Evolutionary conservation across 768 basidiomycete genomes (phyloP), one percentile per base, ranked within the genome.

Genomic region (Lactifluus piperatus): DNA sequence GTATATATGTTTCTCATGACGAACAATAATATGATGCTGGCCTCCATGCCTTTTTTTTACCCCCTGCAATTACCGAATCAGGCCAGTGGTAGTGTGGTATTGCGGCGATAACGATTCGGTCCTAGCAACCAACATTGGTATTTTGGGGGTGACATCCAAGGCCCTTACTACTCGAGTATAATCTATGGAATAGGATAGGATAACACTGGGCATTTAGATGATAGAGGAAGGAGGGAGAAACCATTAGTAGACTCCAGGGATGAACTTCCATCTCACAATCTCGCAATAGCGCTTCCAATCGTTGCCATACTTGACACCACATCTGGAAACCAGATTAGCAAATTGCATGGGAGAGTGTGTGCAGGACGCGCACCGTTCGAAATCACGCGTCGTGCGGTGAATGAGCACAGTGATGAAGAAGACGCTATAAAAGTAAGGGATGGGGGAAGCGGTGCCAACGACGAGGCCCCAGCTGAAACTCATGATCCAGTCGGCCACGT

Each of bases 371-470:
- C 59, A 90, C 78, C 94, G 80, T 71, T 94, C 95, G 71, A 98
- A 97, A 78, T 99, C 97, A 54, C 97, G 85, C 0, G 86, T 81
- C 66, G 87, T 90, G 36, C 97, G 84, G 68, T 98, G 97, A 41
- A 92, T 78, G 55, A 99, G 83, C 22, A 98, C 94, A 46, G 81
- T 81, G 68, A 95, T 85, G 78, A 98, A 98, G 81, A 98, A 99
- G 51, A 93, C 78, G 13, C 92, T 92, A 74, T 98, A 98, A 75
- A 91, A 99, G 75, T 94, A 94, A 0, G 94, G 94, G 69, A 98
- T 95, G 50, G 86, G 80, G 30, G 85, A 85, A 16, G 84, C 79
- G 4, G 80, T 74, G 26, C 91, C 89, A 50, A 90, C 81, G 69
- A 86, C 74, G 48, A 84, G 83, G 55, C 91, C 91, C 91, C 91